Evolutionary conservation across 1,284 basidiomycete genomes (phyloP).

Genomic region (Rhizoctonia solani): DNA sequence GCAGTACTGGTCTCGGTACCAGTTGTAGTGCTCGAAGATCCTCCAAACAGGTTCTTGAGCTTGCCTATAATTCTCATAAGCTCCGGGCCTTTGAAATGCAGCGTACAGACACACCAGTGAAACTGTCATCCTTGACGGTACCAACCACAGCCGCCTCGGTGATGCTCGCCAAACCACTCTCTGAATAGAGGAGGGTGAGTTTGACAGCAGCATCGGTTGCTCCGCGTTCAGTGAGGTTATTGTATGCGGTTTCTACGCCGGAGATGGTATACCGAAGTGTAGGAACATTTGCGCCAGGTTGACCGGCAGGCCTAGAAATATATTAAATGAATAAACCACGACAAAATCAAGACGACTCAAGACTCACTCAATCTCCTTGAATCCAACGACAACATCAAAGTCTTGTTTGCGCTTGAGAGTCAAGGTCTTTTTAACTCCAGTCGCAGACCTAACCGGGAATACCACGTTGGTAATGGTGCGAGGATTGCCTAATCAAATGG

Average conservation of each 20-base stretch:
- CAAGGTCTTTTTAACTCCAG: constrained; percentile 80
- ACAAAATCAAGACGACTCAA: neutral
- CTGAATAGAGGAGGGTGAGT: constrained; percentile 77
- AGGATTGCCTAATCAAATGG: constrained; percentile 47
- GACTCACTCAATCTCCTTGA: constrained; percentile 54
- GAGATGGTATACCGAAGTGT: constrained; percentile 59
- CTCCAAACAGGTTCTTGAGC: constrained; percentile 83
- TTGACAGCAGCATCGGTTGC: constrained; percentile 71
- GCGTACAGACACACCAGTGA: constrained; percentile 58
- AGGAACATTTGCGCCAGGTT: neutral
- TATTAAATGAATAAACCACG: neutral
- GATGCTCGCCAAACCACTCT: constrained; percentile 81
- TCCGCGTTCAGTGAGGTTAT: constrained; percentile 73
- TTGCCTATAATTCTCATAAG: constrained; percentile 56
- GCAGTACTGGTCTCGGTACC: constrained; percentile 33
- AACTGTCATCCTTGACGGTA: constrained; percentile 76
- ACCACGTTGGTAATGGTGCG: constrained; percentile 72
- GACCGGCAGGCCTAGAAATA: neutral
- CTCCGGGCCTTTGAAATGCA: constrained; percentile 31
- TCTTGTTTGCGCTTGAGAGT: constrained; percentile 81
- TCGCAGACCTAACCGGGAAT: constrained; percentile 74
- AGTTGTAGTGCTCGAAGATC: constrained; percentile 41
- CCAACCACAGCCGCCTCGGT: constrained; percentile 73
- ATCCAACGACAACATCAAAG: constrained; percentile 72
- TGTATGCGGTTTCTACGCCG: constrained; percentile 71